phyloP scores from a whole-genome alignment of 345 rosid genomes.

The Hibiscus mutabilis region DNA sequence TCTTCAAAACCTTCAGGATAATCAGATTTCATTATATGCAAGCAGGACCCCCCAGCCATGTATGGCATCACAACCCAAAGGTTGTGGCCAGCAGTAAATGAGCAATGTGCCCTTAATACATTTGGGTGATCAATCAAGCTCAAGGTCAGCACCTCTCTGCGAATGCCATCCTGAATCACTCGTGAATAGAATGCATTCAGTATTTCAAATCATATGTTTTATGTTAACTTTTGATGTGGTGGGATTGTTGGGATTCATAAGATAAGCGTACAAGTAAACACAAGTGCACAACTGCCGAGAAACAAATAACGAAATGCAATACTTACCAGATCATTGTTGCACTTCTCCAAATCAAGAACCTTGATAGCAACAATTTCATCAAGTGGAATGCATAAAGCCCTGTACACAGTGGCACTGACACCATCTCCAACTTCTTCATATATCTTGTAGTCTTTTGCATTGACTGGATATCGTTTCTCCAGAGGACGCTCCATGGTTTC shows the following conservation, averaged over 20 bases:
- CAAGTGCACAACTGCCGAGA: not conserved
- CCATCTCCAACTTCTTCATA: conserved; percentile 97
- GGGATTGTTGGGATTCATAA: not conserved
- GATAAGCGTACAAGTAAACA: conserved; percentile 1
- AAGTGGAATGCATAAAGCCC: conserved; percentile 89
- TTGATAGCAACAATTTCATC: conserved; percentile 84
- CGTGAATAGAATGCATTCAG: not conserved
- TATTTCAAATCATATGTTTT: not conserved
- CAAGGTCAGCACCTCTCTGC: conserved; percentile 96
- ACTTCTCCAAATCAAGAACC: conserved; percentile 93
- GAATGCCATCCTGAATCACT: conserved; percentile 77
- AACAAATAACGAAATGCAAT: conserved; percentile 1
- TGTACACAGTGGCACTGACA: conserved; percentile 81
- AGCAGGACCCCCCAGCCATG: conserved; percentile 97
- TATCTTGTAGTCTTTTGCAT: conserved; percentile 69
- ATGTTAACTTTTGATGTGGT: not conserved
- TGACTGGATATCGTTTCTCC: conserved; percentile 67
- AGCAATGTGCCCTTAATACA: conserved; percentile 77
- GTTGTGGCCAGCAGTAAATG: conserved; percentile 67
- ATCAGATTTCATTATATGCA: conserved; percentile 84
- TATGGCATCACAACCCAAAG: conserved; percentile 99
- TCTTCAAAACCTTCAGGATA: conserved; percentile 91
- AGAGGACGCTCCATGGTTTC: conserved; percentile 45
- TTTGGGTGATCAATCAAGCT: conserved; percentile 82
- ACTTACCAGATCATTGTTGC: conserved; percentile 86